Evolutionary conservation across 805 yeast species (phyloP), one percentile per base, ranked within the genome.

Genomic region (Candida railenensis): DNA sequence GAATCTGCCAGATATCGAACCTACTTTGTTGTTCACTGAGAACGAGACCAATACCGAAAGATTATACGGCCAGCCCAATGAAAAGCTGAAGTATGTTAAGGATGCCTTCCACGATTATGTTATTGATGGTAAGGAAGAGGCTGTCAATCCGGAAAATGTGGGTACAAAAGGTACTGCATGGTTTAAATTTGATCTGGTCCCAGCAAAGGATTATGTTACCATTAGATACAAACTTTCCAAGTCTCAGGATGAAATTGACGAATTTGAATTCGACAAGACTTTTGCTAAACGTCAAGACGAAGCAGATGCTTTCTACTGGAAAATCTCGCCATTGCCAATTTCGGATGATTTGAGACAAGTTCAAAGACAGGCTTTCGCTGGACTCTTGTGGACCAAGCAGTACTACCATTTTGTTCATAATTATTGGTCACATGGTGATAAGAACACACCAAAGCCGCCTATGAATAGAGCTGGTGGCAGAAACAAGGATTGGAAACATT

Each of bases 291-390:
- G 96, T 61, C 83, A 83, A 57, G 85, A 81, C 51, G 97, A 90
- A 57, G 97, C 97, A 11, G 96, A 91, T 57, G 91, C 89, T 43
- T 90, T 90, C 65, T 90, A 90, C 69, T 88, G 92, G 89, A 81
- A 86, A 61, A 78, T 90, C 34, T 79, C 91, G 11, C 97, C 97
- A 3, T 66, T 89, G 59, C 96, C 96, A 36, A 77, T 89, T 47
- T 78, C 87, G 21, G 90, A 87, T 49, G 87, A 86, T 49, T 73
- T 90, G 55, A 76, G 96, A 59, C 82, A 78, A 59, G 83, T 90
- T 45, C 96, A 90, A 71, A 79, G 97, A 59, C 97, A 90, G 70
- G 96, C 97, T 0, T 89, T 89, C 68, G 91, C 97, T 9, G 97
- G 97, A 1, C 74, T 91, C 64, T 71, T 91, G 59, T 90, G 97